These are phyloP conservation scores for Dalechampia spathulata DNA, from an alignment of 441 rosid genomes.

Conservation along the genomic window DNA sequence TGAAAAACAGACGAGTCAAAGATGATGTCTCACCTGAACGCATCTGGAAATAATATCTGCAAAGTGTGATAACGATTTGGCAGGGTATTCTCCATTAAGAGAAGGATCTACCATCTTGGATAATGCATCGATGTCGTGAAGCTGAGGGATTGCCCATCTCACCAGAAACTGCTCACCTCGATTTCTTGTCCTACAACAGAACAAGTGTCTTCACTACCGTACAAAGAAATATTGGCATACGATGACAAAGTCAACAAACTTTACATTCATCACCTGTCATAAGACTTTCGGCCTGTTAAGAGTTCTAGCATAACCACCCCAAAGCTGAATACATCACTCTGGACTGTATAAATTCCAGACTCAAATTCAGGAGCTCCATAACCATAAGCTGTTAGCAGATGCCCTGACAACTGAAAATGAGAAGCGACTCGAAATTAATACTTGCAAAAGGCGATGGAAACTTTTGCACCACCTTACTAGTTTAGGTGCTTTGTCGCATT, in stretches of 20 bases:
- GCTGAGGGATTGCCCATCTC: conserved; percentile 96
- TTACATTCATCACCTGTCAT: conserved; percentile 57
- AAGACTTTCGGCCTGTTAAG: conserved; percentile 80
- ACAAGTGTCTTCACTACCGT: neutral
- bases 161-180: conserved; percentile 90
- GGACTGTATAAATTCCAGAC: conserved; percentile 70
- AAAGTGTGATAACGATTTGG: conserved; percentile 84
- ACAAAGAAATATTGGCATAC: neutral
- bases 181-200: conserved; percentile 40
- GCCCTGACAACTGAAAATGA: conserved; percentile 79
- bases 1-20: neutral
- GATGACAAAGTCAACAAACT: neutral
- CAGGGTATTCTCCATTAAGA: conserved; percentile 67
- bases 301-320: conserved; percentile 98
- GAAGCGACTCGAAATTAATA: conserved; percentile 5
- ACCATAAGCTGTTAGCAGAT: conserved; percentile 62
- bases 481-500: too few species aligned
- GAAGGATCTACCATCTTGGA: conserved; percentile 95
- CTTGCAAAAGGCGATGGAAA: conserved; percentile 5
- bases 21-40: conserved; percentile 68
- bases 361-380: conserved; percentile 98
- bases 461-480: neutral
- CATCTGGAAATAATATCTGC: conserved; percentile 94
- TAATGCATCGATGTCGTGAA: conserved; percentile 88
- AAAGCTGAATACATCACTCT: conserved; percentile 92